phyloP scores from a whole-genome alignment of 306 rosid species.

The Neltuma alba region DNA sequence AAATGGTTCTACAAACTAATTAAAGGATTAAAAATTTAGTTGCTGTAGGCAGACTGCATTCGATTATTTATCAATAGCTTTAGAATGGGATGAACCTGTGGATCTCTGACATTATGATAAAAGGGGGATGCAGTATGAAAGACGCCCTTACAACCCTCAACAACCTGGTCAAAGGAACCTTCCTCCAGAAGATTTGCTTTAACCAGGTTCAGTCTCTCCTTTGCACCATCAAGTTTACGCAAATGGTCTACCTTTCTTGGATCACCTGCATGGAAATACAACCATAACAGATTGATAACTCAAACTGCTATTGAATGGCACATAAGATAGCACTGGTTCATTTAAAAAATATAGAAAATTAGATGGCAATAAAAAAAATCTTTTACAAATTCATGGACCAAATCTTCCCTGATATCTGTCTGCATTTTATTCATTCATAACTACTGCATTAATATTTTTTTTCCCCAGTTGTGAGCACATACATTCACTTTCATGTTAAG shows the following conservation, averaged over 20 bases:
- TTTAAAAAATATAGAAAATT: background rate
- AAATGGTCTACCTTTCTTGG: constrained; percentile 8
- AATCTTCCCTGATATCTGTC: background rate
- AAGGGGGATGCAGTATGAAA: constrained; percentile 17
- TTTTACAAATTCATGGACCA: background rate
- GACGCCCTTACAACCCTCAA: constrained; percentile 10
- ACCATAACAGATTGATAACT: constrained; percentile 1
- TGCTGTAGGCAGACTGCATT: background rate
- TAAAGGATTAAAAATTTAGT: background rate
- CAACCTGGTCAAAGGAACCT: constrained; percentile 10
- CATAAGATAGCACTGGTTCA: background rate
- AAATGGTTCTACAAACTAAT: background rate
- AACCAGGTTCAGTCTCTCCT: constrained; percentile 4
- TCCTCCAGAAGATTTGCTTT: constrained; percentile 7
- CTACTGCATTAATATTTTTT: background rate
- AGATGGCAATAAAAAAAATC: background rate
- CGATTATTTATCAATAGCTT: background rate
- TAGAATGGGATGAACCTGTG: constrained; percentile 10
- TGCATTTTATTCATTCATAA: background rate
- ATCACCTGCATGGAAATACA: background rate
- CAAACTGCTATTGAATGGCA: background rate
- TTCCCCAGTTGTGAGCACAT: background rate
- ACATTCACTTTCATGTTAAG: background rate
- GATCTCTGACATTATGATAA: constrained; percentile 10
- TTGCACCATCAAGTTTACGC: constrained; percentile 17